These are phyloP conservation scores for Metschnikowia vanudenii DNA, from an alignment of 805 yeast species.

Conservation along the genomic window DNA sequence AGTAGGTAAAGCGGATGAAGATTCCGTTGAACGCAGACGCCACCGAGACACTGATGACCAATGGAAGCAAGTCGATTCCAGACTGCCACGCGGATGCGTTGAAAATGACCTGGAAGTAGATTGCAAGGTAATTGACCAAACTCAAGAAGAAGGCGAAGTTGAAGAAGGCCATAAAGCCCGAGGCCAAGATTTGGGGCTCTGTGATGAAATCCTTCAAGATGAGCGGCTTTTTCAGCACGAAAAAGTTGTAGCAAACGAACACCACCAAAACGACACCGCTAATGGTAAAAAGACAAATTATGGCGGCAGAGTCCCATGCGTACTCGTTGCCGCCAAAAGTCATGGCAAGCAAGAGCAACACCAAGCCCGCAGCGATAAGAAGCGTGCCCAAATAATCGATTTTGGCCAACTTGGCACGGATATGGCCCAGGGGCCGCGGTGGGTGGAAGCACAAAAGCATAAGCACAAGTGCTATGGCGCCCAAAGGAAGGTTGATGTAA, in stretches of 20 bases:
- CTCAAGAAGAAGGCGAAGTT: slow-evolving; percentile 43
- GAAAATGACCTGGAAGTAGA: slow-evolving; percentile 41
- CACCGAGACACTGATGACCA: slow-evolving; percentile 33
- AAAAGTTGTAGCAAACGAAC: slow-evolving; percentile 43
- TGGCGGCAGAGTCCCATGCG: slow-evolving; percentile 57
- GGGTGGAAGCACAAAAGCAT: slow-evolving; percentile 46
- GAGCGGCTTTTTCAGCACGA: slow-evolving; percentile 45
- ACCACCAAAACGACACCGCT: slow-evolving; percentile 39
- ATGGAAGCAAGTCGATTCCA: slow-evolving; percentile 38
- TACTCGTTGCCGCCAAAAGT: slow-evolving; percentile 54
- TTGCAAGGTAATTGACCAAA: slow-evolving; percentile 31
- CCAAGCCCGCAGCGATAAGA: slow-evolving; percentile 42
- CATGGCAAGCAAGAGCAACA: slow-evolving; percentile 47
- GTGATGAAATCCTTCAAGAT: slow-evolving; percentile 43
- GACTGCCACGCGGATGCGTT: slow-evolving; percentile 36
- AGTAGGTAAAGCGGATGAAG: slow-evolving; percentile 28
- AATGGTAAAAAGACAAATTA: slow-evolving; percentile 47
- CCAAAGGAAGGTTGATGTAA: slow-evolving; percentile 65
- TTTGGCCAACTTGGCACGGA: slow-evolving; percentile 35
- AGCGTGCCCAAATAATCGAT: slow-evolving; percentile 53
- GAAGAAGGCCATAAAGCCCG: slow-evolving; percentile 36
- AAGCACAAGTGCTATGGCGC: slow-evolving; percentile 47
- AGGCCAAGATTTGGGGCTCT: slow-evolving; percentile 35
- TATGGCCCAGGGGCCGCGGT: slow-evolving; percentile 41
- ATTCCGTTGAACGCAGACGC: slow-evolving; percentile 33